phyloP scores from a whole-genome alignment of 306 rosid genomes.

The Amphicarpaea edgeworthii region DNA sequence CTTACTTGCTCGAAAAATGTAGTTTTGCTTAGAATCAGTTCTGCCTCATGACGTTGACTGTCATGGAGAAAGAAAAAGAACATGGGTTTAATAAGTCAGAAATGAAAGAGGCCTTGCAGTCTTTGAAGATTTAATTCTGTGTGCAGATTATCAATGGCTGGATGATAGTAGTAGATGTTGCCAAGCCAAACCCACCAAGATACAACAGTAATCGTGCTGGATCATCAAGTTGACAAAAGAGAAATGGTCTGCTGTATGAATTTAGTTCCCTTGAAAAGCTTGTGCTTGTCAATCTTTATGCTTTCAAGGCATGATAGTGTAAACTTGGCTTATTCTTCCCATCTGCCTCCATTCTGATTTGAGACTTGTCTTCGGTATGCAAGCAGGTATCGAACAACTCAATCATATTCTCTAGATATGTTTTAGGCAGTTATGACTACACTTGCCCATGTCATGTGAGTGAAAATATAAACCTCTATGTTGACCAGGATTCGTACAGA shows the following conservation, averaged over 20 bases:
- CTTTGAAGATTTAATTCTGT: constrained; percentile 19
- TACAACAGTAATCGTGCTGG: constrained; percentile 49
- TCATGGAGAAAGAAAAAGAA: constrained; percentile 17
- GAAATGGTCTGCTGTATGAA: neutral
- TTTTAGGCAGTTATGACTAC: constrained; percentile 9
- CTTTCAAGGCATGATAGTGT: neutral
- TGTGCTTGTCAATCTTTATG: constrained; percentile 29
- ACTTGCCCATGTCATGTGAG: constrained; percentile 3
- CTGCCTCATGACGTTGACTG: constrained; percentile 2
- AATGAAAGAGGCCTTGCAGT: constrained; percentile 34
- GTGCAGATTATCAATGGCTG: constrained; percentile 90
- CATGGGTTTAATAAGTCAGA: neutral
- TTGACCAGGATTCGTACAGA: constrained; percentile 1
- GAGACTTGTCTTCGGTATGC: neutral
- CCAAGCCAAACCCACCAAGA: constrained; percentile 68
- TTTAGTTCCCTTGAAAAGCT: constrained; percentile 14
- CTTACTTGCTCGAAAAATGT: neutral
- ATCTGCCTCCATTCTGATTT: constrained; percentile 6
- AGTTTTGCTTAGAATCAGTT: constrained; percentile 4
- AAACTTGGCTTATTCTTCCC: neutral
- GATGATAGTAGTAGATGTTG: constrained; percentile 96
- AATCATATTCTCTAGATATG: constrained; percentile 3
- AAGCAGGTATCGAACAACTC: constrained; percentile 15
- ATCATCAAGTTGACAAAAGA: constrained; percentile 42
- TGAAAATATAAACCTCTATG: constrained; percentile 20